A percentile compares a stretch with the other conserved stretches of the same genome.
Evolutionary conservation across 2,329 filamentous ascomycete species (phyloP).

Genomic region (Chaetomiaceae sp.): DNA sequence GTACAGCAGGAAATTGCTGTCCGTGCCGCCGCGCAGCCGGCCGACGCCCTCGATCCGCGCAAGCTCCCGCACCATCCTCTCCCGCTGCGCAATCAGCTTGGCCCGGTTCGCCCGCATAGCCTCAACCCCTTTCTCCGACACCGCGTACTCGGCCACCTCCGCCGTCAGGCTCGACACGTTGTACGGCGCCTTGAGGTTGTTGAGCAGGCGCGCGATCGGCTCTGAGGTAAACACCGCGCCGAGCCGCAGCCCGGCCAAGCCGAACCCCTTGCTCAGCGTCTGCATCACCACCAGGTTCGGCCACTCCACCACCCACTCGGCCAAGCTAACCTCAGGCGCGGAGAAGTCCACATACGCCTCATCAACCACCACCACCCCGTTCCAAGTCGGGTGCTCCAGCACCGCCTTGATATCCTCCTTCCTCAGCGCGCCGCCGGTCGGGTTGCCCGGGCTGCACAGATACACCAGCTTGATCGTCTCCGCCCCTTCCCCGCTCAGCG

Average conservation of each 20-base stretch:
- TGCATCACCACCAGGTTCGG: constrained; percentile 97
- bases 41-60: constrained; percentile 73
- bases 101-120: constrained; percentile 66
- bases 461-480: constrained; percentile 77
- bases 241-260: constrained; percentile 85
- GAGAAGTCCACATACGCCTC: constrained; percentile 97
- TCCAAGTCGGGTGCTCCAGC: constrained; percentile 85
- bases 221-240: constrained; percentile 76
- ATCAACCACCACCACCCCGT: constrained; percentile 86
- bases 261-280: constrained; percentile 96
- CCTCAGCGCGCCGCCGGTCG: constrained; percentile 71
- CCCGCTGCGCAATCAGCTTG: constrained; percentile 68
- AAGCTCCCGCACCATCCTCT: constrained; percentile 67
- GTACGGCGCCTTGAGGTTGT: constrained; percentile 92
- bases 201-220: constrained; percentile 71
- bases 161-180: constrained; percentile 88
- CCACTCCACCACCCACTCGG: constrained; percentile 87
- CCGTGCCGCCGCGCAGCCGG: constrained; percentile 68
- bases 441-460: constrained; percentile 91
- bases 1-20: constrained; percentile 84
- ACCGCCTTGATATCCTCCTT: constrained; percentile 69
- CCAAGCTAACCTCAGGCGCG: constrained; percentile 66
- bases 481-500: constrained; percentile 48
- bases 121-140: constrained; percentile 59
- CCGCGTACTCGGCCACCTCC: constrained; percentile 67